These are phyloP conservation scores for Punctularia strigosozonata DNA, from an alignment of 768 basidiomycete genomes.

Conservation along the genomic window DNA sequence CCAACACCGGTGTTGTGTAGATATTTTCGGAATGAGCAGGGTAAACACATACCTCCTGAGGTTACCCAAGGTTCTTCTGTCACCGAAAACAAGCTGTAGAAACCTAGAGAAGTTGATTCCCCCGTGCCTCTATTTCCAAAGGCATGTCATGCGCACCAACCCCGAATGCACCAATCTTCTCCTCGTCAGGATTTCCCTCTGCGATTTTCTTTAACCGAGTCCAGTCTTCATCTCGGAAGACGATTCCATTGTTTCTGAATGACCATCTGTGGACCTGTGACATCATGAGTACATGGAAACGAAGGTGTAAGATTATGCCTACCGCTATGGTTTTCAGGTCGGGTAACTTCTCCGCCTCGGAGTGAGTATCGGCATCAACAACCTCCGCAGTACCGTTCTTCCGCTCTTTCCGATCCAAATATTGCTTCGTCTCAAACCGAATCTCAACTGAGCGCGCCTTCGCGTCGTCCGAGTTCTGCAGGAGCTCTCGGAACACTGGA, in stretches of 20 bases:
- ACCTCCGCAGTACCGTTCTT: constrained; percentile 2
- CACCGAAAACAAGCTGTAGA: constrained; percentile 74
- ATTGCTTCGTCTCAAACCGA: constrained; percentile 57
- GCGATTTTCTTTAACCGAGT: constrained; percentile 84
- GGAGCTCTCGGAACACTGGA: constrained; percentile 64
- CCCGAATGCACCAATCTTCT: constrained; percentile 92
- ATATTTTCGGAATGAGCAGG: constrained; percentile 14
- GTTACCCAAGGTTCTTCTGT: constrained; percentile 78
- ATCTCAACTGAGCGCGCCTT: constrained; percentile 68
- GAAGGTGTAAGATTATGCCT: constrained; percentile 8
- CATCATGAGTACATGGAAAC: not conserved
- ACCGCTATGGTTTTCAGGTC: constrained; percentile 56
- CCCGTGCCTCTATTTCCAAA: not conserved
- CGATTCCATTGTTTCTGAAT: constrained; percentile 80
- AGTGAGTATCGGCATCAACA: not conserved
- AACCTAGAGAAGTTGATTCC: constrained; percentile 28
- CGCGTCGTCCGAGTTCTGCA: constrained; percentile 95
- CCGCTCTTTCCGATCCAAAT: constrained; percentile 22
- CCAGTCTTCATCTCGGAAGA: constrained; percentile 85
- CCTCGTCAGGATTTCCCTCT: constrained; percentile 88
- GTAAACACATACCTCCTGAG: constrained; percentile 47
- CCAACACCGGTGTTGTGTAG: constrained; percentile 25
- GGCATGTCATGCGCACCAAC: constrained; percentile 41
- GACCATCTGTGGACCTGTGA: constrained; percentile 67
- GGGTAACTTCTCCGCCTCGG: constrained; percentile 25